Conservation (phyloP, 2,329 filamentous ascomycete genomes). For the Thelonectria blattea region DNA sequence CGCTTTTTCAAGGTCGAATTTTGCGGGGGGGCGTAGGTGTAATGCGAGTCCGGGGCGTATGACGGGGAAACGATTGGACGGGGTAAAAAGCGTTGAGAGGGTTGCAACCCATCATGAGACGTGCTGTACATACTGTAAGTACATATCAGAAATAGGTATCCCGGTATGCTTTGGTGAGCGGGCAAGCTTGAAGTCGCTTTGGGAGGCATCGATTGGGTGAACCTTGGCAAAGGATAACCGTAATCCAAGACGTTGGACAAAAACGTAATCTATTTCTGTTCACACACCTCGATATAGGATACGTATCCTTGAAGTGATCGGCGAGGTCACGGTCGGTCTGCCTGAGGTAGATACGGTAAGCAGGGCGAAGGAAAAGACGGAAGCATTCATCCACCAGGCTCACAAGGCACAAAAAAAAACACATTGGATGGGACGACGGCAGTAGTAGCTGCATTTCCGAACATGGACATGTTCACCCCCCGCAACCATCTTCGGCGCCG, state of each 20-base stretch:
- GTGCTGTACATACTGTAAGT: too few relatives aligned
- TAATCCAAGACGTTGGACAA: slow-evolving; percentile 7
- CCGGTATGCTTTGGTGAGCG: not conserved
- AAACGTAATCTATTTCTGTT: slow-evolving; percentile 4
- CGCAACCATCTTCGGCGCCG: slow-evolving; percentile 8
- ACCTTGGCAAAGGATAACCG: not conserved
- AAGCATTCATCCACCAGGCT: too few relatives aligned
- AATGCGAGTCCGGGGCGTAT: not conserved
- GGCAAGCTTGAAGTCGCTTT: not conserved
- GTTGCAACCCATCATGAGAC: not conserved
- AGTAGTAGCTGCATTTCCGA: too few relatives aligned
- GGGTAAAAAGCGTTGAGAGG: not conserved
- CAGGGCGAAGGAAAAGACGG: too few relatives aligned
- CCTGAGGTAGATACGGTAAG: not conserved
- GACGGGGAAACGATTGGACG: not conserved
- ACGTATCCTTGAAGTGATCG: slow-evolving; percentile 7
- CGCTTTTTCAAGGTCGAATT: too few relatives aligned
- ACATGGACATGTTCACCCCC: not conserved
- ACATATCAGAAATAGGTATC: not conserved
- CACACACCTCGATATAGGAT: too few relatives aligned
- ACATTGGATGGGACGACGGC: too few relatives aligned
- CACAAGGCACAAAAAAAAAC: too few relatives aligned
- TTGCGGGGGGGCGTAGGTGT: not conserved
- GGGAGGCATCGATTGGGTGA: too few relatives aligned
- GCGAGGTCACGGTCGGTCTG: slow-evolving; percentile 15